Base-by-base conservation (phyloP, 495 filamentous ascomycete genomes). In the Hypoxylon intermedium region DNA sequence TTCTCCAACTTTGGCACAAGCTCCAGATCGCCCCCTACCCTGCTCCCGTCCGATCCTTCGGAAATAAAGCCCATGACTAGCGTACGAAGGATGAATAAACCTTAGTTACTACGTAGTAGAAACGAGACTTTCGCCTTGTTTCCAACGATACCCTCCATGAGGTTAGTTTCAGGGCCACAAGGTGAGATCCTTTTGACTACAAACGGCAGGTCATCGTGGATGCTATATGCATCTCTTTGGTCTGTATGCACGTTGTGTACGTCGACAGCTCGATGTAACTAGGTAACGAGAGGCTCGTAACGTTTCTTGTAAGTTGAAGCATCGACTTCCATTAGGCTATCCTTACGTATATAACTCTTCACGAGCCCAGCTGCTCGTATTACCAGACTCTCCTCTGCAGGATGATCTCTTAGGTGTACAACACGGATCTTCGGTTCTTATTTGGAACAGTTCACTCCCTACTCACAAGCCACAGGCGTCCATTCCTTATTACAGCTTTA, bases 51-150 rank as follows among this genome's bases (percentile, higher is more conserved):
- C 42, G 55, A 62, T 65, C 61, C 61, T 56, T 59, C 55, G 55
- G 55, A 65, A 65, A 60, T 65, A 59, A 55, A 55, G 61, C 61
- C 61, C 61, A 36, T 45, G 61, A n/a, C 61, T 60, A 60, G 51
- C 50, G 20, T n/a, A 41, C n/a, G n/a, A 53, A 23, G 33, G 23
- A 58, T 23, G 54, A 33, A 40, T 43, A 48, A 64, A 64, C 60
- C 49, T 50, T n/a, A n/a, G n/a, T n/a, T 58, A 64, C 61, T 41
- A 41, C 34, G 40, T 28, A 13, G 23, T 44, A 55, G 31, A 50
- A 38, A 40, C 50, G 46, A 51, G 41, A 33, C 49, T 41, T 13
- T 46, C 44, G 50, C 61, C 55, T 59, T 59, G 45, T 36, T 51
- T 55, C 45, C 55, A 59, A 38, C 54, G 33, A 36, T 16, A 26